Evolutionary conservation across 129 eudicot species (phyloP).

Genomic region (Chrysanthemum lavandulifolium): DNA sequence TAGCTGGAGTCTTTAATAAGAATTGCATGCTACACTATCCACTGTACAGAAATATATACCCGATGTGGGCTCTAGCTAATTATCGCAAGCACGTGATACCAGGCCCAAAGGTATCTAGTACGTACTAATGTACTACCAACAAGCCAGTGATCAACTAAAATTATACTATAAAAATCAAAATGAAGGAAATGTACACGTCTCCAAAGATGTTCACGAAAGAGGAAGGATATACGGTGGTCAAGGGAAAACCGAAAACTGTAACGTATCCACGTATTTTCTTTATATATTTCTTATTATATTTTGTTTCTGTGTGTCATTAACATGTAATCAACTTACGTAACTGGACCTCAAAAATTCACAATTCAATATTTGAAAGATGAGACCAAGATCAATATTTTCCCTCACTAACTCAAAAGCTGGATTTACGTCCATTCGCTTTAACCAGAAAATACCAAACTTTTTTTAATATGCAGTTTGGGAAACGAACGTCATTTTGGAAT

Average conservation of each 20-base stretch:
- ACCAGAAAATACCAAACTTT: too few relatives aligned
- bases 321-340: neutral
- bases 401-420: too few relatives aligned
- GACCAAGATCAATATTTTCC: too few relatives aligned
- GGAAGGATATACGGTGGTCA: conserved; percentile 13
- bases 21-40: conserved; percentile 79
- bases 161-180: neutral
- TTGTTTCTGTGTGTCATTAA: neutral
- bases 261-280: neutral
- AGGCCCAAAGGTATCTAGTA: too few relatives aligned
- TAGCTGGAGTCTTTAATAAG: conserved; percentile 63
- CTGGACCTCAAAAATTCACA: neutral
- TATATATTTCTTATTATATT: neutral
- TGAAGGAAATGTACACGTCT: neutral
- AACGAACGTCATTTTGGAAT: too few relatives aligned
- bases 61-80: conserved; percentile 53
- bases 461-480: too few relatives aligned
- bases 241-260: conserved; percentile 2
- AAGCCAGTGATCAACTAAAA: conserved; percentile 30
- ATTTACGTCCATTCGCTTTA: too few relatives aligned
- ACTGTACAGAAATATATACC: conserved; percentile 57
- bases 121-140: too few relatives aligned
- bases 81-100: too few relatives aligned
- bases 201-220: neutral
- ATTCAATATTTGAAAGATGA: too few relatives aligned